A percentile compares a stretch with the other conserved stretches of the same genome.
Conservation (phyloP, 78 protist genomes). For the Blattamonas nauphoetae region DNA sequence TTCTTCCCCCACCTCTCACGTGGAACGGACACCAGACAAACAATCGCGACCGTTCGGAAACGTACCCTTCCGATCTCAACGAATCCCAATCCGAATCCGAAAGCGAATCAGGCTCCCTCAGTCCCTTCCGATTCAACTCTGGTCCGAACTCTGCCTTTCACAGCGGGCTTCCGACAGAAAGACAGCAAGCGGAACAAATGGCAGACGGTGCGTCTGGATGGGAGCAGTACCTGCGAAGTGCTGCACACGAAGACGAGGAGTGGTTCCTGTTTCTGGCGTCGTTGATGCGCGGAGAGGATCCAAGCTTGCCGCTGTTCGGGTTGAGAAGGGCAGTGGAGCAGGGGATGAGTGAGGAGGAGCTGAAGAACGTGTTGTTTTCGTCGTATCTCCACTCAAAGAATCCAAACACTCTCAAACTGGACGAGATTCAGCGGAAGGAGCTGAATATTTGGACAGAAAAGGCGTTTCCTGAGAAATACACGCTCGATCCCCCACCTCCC, state of each 20-base stretch:
- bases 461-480: too few species aligned
- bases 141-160: background rate
- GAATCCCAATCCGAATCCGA: background rate
- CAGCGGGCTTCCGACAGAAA: background rate
- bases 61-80: too few species aligned
- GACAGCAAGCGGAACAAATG: background rate
- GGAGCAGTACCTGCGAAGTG: too few species aligned
- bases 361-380: too few species aligned
- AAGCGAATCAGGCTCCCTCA: background rate
- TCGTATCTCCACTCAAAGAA: slow-evolving; percentile 5
- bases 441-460: too few species aligned
- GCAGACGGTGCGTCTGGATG: background rate
- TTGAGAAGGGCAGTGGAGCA: too few species aligned
- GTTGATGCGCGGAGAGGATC: background rate
- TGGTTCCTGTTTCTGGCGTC: background rate
- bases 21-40: background rate
- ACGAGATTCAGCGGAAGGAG: too few species aligned
- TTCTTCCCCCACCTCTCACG: background rate
- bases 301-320: background rate
- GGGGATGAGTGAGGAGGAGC: too few species aligned
- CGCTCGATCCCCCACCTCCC: too few species aligned
- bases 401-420: too few species aligned
- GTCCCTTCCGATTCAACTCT: background rate
- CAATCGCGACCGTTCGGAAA: background rate
- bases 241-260: background rate